These are phyloP conservation scores for Phytophthora citricola DNA, from an alignment of 352 stramenopile genomes.

Conservation along the genomic window DNA sequence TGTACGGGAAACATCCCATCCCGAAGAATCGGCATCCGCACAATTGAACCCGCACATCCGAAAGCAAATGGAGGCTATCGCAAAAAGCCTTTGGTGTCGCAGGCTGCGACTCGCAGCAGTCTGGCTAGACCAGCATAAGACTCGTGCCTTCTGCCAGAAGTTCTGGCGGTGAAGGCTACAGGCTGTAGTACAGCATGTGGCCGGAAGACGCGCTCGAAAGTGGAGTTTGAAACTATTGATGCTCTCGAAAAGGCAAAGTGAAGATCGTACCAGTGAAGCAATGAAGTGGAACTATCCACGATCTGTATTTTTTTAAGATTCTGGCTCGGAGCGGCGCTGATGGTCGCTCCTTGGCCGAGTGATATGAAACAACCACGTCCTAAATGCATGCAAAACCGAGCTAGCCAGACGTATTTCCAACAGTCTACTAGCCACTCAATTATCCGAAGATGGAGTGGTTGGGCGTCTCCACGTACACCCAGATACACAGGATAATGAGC, in stretches of 20 bases:
- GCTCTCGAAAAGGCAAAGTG: background rate
- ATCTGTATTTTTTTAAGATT: conserved; percentile 39
- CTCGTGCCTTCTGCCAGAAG: background rate
- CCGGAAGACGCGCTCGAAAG: too few relatives aligned
- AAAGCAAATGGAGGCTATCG: conserved; percentile 28
- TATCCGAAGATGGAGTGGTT: conserved; percentile 48
- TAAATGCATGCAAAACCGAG: conserved; percentile 44
- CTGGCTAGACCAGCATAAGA: conserved; percentile 6
- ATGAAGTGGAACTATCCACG: conserved; percentile 23
- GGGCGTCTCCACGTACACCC: conserved; percentile 83
- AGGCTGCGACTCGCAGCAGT: background rate
- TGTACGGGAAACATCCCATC: conserved; percentile 16
- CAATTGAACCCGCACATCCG: conserved; percentile 7
- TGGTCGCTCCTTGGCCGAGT: conserved; percentile 12
- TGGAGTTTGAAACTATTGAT: too few relatives aligned
- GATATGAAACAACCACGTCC: conserved; percentile 41
- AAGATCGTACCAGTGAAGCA: conserved; percentile 1
- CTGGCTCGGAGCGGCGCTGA: conserved; percentile 20
- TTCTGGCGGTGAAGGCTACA: too few relatives aligned
- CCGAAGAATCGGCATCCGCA: conserved; percentile 12
- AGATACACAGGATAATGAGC: conserved; percentile 74
- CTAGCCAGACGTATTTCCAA: conserved; percentile 31
- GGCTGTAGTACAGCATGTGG: too few relatives aligned
- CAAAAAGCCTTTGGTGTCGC: conserved; percentile 4
- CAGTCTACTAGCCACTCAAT: conserved; percentile 27